Percentiles rank a stretch among this genome's conserved stretches.
Evolutionary conservation across 1,139 yeast genomes (phyloP).

Genomic region (Yamadazyma atlantica): DNA sequence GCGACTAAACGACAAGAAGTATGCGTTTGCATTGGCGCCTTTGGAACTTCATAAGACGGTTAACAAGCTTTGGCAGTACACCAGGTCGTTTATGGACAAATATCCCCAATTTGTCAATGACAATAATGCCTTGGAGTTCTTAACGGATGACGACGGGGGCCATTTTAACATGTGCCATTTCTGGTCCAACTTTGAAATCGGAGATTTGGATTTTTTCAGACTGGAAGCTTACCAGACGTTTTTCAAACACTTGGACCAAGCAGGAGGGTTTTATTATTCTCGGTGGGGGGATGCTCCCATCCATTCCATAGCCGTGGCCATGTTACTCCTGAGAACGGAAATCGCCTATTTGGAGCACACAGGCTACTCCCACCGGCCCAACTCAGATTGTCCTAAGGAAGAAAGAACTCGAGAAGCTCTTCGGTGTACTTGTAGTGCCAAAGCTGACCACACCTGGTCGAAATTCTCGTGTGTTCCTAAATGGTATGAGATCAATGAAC

Average conservation of each 20-base stretch:
- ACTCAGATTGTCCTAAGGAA: slow-evolving; percentile 80
- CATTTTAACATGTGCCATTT: slow-evolving; percentile 76
- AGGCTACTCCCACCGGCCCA: slow-evolving; percentile 75
- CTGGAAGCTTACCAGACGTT: slow-evolving; percentile 63
- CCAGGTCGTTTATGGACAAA: slow-evolving; percentile 55
- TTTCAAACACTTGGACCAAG: slow-evolving; percentile 61
- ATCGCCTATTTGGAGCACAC: slow-evolving; percentile 85
- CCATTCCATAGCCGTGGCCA: slow-evolving; percentile 78
- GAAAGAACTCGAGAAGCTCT: slow-evolving; percentile 25
- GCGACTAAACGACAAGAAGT: slow-evolving; percentile 64
- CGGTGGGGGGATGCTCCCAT: slow-evolving; percentile 96
- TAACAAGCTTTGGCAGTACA: slow-evolving; percentile 72
- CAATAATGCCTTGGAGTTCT: slow-evolving; percentile 33
- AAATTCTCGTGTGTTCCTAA: slow-evolving; percentile 19
- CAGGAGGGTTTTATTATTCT: slow-evolving; percentile 81
- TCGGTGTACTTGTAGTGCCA: slow-evolving; percentile 23
- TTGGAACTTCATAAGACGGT: slow-evolving; percentile 74
- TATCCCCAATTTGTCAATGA: slow-evolving; percentile 24
- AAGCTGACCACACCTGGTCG: slow-evolving; percentile 22
- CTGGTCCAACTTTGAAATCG: slow-evolving; percentile 93
- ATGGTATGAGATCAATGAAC: slow-evolving; percentile 20
- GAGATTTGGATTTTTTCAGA: slow-evolving; percentile 69
- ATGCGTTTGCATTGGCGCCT: slow-evolving; percentile 78
- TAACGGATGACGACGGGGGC: slow-evolving; percentile 47
- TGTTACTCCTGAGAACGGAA: slow-evolving; percentile 61